Evolutionary conservation across 2,329 filamentous ascomycete species (phyloP).

Genomic region (Rhynchosporium secalis): DNA sequence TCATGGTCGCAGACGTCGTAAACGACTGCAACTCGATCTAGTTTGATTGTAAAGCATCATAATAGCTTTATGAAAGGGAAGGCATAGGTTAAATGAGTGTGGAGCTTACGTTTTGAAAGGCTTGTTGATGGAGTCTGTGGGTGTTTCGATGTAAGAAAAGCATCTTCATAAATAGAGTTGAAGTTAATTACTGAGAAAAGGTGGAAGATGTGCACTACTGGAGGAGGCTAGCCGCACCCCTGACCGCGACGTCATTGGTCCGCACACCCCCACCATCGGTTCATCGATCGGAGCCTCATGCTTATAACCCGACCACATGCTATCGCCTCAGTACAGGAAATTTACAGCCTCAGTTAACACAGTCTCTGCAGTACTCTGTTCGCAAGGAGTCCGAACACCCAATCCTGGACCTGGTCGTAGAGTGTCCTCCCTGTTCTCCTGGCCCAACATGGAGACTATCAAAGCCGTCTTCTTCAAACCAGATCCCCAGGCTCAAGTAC

Average conservation of each 20-base stretch:
- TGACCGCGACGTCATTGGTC: slow-evolving; percentile 12
- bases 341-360: background rate
- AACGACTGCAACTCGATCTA: too few relatives aligned
- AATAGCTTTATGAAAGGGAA: too few relatives aligned
- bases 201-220: too few relatives aligned
- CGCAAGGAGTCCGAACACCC: background rate
- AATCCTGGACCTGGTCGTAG: slow-evolving; percentile 12
- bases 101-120: too few relatives aligned
- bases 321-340: background rate
- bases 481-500: slow-evolving; percentile 88
- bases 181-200: too few relatives aligned
- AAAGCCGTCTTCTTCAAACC: slow-evolving; percentile 87
- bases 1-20: too few relatives aligned
- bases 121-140: too few relatives aligned
- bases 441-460: slow-evolving; percentile 75
- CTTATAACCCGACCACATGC: background rate
- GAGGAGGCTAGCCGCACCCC: too few relatives aligned
- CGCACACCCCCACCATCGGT: background rate
- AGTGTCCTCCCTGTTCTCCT: slow-evolving; percentile 17
- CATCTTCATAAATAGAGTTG: too few relatives aligned
- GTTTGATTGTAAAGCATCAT: too few relatives aligned
- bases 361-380: background rate
- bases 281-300: slow-evolving; percentile 3
- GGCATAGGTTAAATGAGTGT: too few relatives aligned
- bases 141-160: too few relatives aligned